These are phyloP conservation scores for Kluyveromyces aestuarii DNA, from an alignment of 805 yeast genomes.

Conservation along the genomic window DNA sequence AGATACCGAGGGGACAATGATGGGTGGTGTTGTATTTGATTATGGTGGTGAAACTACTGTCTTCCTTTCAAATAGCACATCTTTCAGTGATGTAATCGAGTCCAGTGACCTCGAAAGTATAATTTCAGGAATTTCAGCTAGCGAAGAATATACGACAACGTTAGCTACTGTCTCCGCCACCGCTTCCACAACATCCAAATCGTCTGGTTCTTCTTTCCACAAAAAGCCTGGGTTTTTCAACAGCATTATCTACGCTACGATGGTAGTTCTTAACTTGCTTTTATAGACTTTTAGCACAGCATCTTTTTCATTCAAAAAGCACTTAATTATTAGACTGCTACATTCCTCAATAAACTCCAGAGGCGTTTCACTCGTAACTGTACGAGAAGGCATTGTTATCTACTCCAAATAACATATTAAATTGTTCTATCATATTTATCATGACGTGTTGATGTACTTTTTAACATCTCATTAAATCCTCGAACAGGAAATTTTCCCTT, in stretches of 20 bases:
- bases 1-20: conserved; percentile 42
- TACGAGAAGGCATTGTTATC: no score
- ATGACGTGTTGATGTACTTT: not conserved
- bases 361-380: no score
- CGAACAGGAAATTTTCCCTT: not conserved
- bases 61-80: conserved; percentile 46
- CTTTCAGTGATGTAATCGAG: conserved; percentile 37
- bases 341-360: no score
- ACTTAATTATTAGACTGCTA: no score
- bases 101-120: conserved; percentile 38
- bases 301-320: not conserved
- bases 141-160: conserved; percentile 25
- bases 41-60: conserved; percentile 51
- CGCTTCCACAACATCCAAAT: conserved; percentile 24
- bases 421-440: not conserved
- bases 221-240: not conserved
- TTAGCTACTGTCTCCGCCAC: conserved; percentile 31
- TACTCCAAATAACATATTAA: no score
- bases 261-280: not conserved
- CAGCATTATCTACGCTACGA: not conserved
- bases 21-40: conserved; percentile 66
- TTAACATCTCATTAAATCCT: not conserved
- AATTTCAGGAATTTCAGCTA: conserved; percentile 30
- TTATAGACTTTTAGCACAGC: not conserved
- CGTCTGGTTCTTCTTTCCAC: conserved; percentile 6